Conservation (phyloP, 768 basidiomycete species). For the Inosperma sp. region DNA sequence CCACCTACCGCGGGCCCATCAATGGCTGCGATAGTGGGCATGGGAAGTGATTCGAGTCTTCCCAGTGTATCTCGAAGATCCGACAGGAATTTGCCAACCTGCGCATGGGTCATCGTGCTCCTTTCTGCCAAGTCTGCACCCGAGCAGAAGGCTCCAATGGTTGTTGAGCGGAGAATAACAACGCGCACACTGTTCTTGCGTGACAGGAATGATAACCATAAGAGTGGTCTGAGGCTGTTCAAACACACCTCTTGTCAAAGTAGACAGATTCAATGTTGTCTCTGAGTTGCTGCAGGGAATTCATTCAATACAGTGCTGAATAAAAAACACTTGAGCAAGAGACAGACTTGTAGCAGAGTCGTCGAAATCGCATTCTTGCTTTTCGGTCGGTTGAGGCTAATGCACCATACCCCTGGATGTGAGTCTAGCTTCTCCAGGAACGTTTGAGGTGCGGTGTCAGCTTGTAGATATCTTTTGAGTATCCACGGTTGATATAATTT, state of each 20-base stretch:
- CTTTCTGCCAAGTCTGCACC: conserved; percentile 88
- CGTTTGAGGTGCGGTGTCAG: conserved; percentile 29
- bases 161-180: conserved; percentile 78
- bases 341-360: conserved; percentile 56
- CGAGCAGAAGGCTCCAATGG: conserved; percentile 79
- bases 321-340: neutral
- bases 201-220: conserved; percentile 1
- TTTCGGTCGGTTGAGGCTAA: conserved; percentile 78
- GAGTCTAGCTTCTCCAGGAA: conserved; percentile 50
- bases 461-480: conserved; percentile 20
- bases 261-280: conserved; percentile 63
- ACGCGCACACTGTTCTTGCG: conserved; percentile 55
- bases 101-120: conserved; percentile 69
- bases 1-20: conserved; percentile 93
- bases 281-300: conserved; percentile 74
- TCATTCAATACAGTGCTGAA: neutral
- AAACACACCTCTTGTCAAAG: conserved; percentile 56
- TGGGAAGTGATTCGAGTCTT: conserved; percentile 73
- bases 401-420: conserved; percentile 62
- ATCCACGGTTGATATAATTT: no score
- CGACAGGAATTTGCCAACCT: conserved; percentile 74
- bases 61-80: conserved; percentile 68
- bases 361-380: conserved; percentile 86
- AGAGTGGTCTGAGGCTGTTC: conserved; percentile 1
- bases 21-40: conserved; percentile 90